These are phyloP conservation scores for Erodium trifolium DNA, from an alignment of 441 rosid species.

Conservation along the genomic window DNA sequence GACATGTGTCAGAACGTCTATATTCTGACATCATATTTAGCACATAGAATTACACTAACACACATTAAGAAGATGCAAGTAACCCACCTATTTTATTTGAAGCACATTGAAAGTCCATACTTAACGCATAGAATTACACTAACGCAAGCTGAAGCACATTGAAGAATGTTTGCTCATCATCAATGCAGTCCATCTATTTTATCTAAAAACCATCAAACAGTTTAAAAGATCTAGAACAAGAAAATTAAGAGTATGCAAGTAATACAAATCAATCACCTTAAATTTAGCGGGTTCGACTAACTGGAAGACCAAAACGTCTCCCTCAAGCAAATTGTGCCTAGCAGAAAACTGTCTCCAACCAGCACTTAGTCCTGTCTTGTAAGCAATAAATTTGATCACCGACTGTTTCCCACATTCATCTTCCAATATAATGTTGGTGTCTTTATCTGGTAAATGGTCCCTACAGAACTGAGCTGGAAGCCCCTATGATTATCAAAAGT, in stretches of 20 bases:
- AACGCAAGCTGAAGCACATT: no score
- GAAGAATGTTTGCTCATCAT: no score
- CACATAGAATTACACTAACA: no score
- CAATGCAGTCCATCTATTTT: neutral
- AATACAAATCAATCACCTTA: conserved; percentile 35
- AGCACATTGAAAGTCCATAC: no score
- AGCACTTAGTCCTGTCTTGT: conserved; percentile 69
- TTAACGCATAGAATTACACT: no score
- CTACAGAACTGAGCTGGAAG: conserved; percentile 61
- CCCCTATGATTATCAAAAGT: conserved; percentile 30
- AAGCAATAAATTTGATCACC: conserved; percentile 40
- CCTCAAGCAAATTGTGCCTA: conserved; percentile 53
- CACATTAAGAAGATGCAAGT: no score
- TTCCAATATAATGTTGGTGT: conserved; percentile 36
- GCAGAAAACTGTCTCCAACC: conserved; percentile 68
- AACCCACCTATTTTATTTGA: no score
- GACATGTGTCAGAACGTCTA: no score
- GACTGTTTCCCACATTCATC: conserved; percentile 42
- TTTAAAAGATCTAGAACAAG: conserved; percentile 6
- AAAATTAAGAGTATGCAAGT: neutral
- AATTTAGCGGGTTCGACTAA: conserved; percentile 42
- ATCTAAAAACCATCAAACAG: neutral
- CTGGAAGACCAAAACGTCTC: conserved; percentile 64
- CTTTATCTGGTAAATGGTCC: conserved; percentile 41
- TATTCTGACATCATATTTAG: no score